Evolutionary conservation across 192 early-diverging fungal genomes (phyloP), one percentile per base, ranked within the genome.

Genomic region (Podila clonocystis): DNA sequence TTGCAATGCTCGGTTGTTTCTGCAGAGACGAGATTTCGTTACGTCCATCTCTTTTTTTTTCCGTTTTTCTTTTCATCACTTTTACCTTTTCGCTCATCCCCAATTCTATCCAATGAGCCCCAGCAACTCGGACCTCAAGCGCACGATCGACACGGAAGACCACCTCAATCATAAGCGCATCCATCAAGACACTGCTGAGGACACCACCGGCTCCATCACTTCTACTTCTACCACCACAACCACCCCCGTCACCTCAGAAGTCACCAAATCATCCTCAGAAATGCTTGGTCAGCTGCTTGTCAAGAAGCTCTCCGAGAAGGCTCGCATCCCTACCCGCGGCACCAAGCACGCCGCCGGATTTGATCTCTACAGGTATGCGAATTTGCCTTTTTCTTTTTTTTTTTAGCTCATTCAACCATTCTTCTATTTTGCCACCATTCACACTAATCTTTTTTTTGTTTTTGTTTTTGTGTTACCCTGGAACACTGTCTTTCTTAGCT

Each of bases 321-420:
- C 94, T 24, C 82, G 82, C 17, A 68, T 98, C 2, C 98, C 98
- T 24, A 89, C 83, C 28, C 90, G 96, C 63, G 95, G 95, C n/a
- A 93, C 92, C 30, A 60, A 75, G 26, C 76, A 88, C 62, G 95
- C 96, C 19, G 98, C 98, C 33, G 98, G 98, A 28, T 98, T 97
- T 83, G 98, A 99, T 80, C 86, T 99, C 3, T 97, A 89, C 82
- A 91, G 92, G 83, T 94, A 85, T 52, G 7, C 7, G 5, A 3
- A 57, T 58, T 9, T 61, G 1, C 15, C 48, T 17, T 11, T 31
- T 31, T 93, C 84, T 52, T 59, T 58, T 4, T 61, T 1, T 22
- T 41, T 19, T 13, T 15, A 0, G 13, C 15, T 45, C 31, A 28
- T 24, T 17, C 38, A 9, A 3, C 9, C 26, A 61, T 24, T 29